phyloP scores from a whole-genome alignment of 345 rosid species.

The Cardamine resedifolia region DNA sequence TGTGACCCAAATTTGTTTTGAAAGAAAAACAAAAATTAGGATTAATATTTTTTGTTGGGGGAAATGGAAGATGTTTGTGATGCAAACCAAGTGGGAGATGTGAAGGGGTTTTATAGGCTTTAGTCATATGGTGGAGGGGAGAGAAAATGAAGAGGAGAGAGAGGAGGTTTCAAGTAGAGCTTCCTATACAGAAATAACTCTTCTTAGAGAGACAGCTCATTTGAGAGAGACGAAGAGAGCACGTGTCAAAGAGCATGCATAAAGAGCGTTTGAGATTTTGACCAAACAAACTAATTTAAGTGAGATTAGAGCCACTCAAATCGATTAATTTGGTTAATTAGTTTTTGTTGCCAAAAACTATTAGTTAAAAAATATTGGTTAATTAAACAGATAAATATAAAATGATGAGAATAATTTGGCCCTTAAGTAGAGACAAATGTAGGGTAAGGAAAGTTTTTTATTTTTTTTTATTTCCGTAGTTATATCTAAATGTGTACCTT shows the following conservation, averaged over 20 bases:
- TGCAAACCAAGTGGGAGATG: slow-evolving; percentile 33
- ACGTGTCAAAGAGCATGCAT: slow-evolving; percentile 43
- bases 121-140: slow-evolving; percentile 11
- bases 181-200: slow-evolving; percentile 23
- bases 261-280: slow-evolving; percentile 37
- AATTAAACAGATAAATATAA: background rate
- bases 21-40: background rate
- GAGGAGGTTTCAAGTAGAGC: slow-evolving; percentile 17
- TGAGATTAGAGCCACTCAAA: slow-evolving; percentile 6
- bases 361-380: background rate
- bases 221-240: slow-evolving; percentile 32
- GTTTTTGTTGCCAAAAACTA: background rate
- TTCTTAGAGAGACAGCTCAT: slow-evolving; percentile 39
- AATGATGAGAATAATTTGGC: background rate
- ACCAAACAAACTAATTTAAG: slow-evolving; percentile 27
- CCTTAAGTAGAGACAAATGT: slow-evolving; percentile 9
- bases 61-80: slow-evolving; percentile 23
- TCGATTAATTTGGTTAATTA: slow-evolving; percentile 4
- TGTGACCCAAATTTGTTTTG: slow-evolving; percentile 13
- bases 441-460: background rate
- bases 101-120: slow-evolving; percentile 39
- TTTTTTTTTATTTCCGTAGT: background rate
- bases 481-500: background rate
- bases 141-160: slow-evolving; percentile 16
- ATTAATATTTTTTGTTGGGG: background rate